Evolutionary conservation across 169 alveolate species (phyloP).

Genomic region (Cryptosporidium baileyi): DNA sequence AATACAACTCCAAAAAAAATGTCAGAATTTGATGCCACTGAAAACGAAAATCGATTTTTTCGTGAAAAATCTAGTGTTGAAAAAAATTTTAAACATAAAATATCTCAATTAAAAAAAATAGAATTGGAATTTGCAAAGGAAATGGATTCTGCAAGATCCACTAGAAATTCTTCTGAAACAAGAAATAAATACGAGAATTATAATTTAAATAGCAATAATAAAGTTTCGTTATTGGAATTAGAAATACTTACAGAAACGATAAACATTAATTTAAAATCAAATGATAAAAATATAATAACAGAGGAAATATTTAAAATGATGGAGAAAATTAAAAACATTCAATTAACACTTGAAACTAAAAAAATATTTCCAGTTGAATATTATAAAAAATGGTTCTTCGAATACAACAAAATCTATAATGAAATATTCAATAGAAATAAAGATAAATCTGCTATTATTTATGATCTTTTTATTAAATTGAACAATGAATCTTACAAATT

Average conservation of each 20-base stretch:
- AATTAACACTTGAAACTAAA: background rate
- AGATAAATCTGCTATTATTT: background rate
- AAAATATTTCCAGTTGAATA: conserved; percentile 25
- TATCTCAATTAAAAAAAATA: conserved; percentile 17
- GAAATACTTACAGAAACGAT: conserved; percentile 52
- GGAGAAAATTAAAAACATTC: background rate
- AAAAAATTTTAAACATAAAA: conserved; percentile 21
- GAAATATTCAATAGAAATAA: background rate
- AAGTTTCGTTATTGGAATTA: conserved; percentile 11
- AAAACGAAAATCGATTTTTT: background rate
- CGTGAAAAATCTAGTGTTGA: background rate
- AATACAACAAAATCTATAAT: conserved; percentile 1
- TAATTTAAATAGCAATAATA: background rate
- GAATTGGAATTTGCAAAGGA: conserved; percentile 50
- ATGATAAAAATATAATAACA: background rate
- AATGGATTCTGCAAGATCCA: conserved; percentile 34
- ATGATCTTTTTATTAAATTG: background rate
- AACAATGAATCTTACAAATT: conserved; percentile 22
- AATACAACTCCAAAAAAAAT: conserved; percentile 27
- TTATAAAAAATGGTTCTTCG: conserved; percentile 40
- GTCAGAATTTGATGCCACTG: background rate
- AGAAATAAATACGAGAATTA: background rate
- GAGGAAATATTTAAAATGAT: background rate
- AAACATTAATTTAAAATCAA: conserved; percentile 8
- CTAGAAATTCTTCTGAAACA: conserved; percentile 14